phyloP scores from a whole-genome alignment of 805 yeast species.

The Kodamaea hsintzibuensis region DNA sequence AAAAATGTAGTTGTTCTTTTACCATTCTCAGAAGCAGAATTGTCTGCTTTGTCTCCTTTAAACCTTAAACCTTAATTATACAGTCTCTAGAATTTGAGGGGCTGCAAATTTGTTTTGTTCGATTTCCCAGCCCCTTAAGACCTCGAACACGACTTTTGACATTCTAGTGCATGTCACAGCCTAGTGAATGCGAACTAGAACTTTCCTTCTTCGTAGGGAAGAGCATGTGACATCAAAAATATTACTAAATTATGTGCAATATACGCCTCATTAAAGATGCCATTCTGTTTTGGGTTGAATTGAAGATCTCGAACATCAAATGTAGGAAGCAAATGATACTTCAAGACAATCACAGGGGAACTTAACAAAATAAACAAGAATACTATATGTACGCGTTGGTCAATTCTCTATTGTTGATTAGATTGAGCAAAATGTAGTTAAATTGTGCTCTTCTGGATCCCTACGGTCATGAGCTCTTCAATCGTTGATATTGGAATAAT shows the following conservation, averaged over 20 bases:
- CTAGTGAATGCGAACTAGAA: background rate
- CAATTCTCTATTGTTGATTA: background rate
- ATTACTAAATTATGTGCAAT: background rate
- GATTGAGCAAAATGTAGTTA: too few species aligned
- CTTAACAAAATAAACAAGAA: too few species aligned
- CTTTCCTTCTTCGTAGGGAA: background rate
- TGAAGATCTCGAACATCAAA: background rate
- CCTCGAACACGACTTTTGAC: background rate
- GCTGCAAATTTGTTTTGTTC: background rate
- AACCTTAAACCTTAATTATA: background rate
- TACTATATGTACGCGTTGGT: background rate
- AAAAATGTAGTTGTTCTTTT: conserved; percentile 1
- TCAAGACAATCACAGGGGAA: too few species aligned
- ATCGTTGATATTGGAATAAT: too few species aligned
- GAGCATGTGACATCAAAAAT: background rate
- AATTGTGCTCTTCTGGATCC: too few species aligned
- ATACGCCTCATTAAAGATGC: background rate
- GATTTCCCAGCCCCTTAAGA: background rate
- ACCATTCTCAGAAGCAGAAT: too few species aligned
- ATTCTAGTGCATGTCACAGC: background rate
- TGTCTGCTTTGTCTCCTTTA: background rate
- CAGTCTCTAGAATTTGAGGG: background rate
- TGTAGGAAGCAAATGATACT: too few species aligned
- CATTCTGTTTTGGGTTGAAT: background rate
- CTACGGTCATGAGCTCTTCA: too few species aligned